These are phyloP conservation scores for Amylostereum areolatum DNA, from an alignment of 1,284 basidiomycete genomes.

Conservation along the genomic window DNA sequence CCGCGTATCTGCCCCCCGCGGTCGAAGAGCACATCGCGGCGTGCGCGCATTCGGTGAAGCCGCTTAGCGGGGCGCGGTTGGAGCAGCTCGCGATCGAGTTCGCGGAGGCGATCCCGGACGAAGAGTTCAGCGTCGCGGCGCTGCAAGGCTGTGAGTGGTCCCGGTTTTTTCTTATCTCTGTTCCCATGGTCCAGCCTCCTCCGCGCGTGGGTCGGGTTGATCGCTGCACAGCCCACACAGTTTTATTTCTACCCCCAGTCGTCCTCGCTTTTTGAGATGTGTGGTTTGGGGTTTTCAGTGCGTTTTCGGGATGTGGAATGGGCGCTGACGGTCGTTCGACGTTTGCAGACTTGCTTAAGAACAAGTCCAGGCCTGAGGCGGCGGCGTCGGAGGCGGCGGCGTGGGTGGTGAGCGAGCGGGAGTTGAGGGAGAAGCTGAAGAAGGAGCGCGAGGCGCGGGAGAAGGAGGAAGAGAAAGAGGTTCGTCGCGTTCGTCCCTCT, in stretches of 20 bases:
- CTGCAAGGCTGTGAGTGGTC: constrained; percentile 73
- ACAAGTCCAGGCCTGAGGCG: constrained; percentile 71
- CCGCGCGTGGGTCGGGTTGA: too few relatives aligned
- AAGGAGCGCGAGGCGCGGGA: constrained; percentile 66
- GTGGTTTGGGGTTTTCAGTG: constrained; percentile 8
- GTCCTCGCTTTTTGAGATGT: constrained; percentile 8
- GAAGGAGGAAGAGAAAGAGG: constrained; percentile 55
- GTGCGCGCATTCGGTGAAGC: constrained; percentile 54
- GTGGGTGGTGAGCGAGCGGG: constrained; percentile 70
- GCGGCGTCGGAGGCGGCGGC: constrained; percentile 57
- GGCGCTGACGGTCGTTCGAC: constrained; percentile 17
- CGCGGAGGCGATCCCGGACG: constrained; percentile 69
- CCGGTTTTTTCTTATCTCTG: constrained; percentile 15
- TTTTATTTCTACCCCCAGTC: too few relatives aligned
- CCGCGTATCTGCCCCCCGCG: constrained; percentile 56
- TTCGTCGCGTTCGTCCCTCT: constrained; percentile 29
- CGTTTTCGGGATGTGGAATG: constrained; percentile 15
- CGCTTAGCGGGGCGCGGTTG: constrained; percentile 56
- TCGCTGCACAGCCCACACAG: too few relatives aligned
- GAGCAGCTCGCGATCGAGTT: constrained; percentile 64
- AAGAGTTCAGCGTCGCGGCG: constrained; percentile 80
- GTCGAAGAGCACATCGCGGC: constrained; percentile 52
- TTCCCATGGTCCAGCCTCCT: constrained; percentile 3
- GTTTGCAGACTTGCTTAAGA: constrained; percentile 62
- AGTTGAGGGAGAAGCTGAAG: constrained; percentile 62